A percentile compares a stretch with the other conserved stretches of the same genome.
Evolutionary conservation across 441 rosid species (phyloP).

Genomic region (Adansonia rubrostipa): DNA sequence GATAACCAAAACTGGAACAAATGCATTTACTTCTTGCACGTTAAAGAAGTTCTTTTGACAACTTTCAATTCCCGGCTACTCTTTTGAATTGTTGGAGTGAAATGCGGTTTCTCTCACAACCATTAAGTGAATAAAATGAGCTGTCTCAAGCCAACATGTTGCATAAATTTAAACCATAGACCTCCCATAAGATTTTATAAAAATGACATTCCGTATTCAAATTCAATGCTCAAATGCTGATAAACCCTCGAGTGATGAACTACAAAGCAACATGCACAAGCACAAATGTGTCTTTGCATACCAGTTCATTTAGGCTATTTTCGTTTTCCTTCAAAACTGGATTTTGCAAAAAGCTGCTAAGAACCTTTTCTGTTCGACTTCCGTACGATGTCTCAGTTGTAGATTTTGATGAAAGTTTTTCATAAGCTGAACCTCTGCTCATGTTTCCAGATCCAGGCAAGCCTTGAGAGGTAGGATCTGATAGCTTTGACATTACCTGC

Average conservation of each 20-base stretch:
- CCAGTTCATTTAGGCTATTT: conserved; percentile 47
- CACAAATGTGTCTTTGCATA: conserved; percentile 35
- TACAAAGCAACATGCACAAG: not conserved
- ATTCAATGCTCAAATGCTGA: not conserved
- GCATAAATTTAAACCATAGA: not conserved
- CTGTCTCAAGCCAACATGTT: not conserved
- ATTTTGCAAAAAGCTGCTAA: conserved; percentile 64
- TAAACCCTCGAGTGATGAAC: not conserved
- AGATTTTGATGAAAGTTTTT: conserved; percentile 33
- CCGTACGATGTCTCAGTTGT: conserved; percentile 48
- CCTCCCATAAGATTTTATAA: not conserved
- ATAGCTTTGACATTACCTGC: conserved; percentile 41
- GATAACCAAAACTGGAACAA: not conserved
- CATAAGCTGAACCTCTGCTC: conserved; percentile 33
- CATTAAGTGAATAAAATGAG: not conserved
- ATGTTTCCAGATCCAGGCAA: conserved; percentile 37
- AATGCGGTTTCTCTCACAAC: not conserved
- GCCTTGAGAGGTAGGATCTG: conserved; percentile 42
- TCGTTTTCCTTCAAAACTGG: conserved; percentile 60
- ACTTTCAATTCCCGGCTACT: not conserved
- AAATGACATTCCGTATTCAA: not conserved
- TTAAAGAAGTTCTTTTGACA: not conserved
- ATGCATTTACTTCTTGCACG: not conserved
- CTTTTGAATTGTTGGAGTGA: not conserved
- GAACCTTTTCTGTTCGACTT: conserved; percentile 75